phyloP scores from a whole-genome alignment of 164 flowering plant genomes.

The Macadamia integrifolia region DNA sequence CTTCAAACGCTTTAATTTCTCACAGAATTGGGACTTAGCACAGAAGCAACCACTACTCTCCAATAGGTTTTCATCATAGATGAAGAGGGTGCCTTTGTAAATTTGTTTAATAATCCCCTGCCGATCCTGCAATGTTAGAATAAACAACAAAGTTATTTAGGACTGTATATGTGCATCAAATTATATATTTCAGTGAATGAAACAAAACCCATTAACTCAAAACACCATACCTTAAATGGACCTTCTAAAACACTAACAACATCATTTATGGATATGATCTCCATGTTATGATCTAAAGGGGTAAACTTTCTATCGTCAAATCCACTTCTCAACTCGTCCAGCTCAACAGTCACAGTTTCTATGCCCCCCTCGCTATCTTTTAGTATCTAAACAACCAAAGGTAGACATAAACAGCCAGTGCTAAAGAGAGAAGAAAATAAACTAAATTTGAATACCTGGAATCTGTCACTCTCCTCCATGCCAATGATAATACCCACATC shows the following conservation, averaged over 20 bases:
- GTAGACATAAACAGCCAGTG: background rate
- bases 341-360: conserved; percentile 34
- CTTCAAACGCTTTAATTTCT: conserved; percentile 45
- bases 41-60: conserved; percentile 78
- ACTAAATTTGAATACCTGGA: conserved; percentile 48
- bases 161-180: background rate
- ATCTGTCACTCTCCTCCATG: conserved; percentile 50
- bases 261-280: conserved; percentile 53
- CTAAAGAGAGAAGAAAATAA: background rate
- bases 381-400: conserved; percentile 45
- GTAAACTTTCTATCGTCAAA: conserved; percentile 52
- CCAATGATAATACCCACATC: conserved; percentile 79
- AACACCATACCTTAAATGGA: conserved; percentile 50
- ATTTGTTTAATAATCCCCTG: conserved; percentile 74
- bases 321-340: conserved; percentile 43
- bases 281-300: conserved; percentile 52
- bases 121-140: conserved; percentile 49
- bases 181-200: background rate
- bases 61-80: conserved; percentile 54
- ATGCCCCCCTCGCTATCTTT: conserved; percentile 56
- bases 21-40: conserved; percentile 57
- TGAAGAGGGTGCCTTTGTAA: conserved; percentile 58
- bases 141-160: background rate
- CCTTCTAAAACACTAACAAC: conserved; percentile 69
- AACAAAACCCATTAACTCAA: background rate